phyloP scores from a whole-genome alignment of 2,329 filamentous ascomycete genomes.

The Paecilomyces sp. region DNA sequence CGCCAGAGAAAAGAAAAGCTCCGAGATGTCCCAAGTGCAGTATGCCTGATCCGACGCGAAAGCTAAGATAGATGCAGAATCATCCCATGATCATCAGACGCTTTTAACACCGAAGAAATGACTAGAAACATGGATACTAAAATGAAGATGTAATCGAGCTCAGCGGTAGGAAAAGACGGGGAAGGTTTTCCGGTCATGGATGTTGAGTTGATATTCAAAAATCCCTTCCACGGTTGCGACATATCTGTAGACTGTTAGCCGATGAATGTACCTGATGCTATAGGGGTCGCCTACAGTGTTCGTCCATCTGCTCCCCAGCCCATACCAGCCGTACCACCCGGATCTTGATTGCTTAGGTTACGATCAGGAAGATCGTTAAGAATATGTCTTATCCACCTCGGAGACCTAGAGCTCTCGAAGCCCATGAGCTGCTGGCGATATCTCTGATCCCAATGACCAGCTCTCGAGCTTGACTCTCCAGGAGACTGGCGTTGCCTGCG shows the following conservation, averaged over 20 bases:
- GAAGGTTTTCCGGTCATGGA: conserved; percentile 42
- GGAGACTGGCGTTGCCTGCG: conserved; percentile 30
- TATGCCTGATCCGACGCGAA: background rate
- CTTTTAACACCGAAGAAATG: background rate
- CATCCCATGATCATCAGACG: background rate
- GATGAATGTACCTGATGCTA: background rate
- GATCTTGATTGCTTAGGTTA: conserved; percentile 27
- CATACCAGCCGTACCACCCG: conserved; percentile 39
- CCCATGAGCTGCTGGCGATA: conserved; percentile 26
- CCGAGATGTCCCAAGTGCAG: background rate
- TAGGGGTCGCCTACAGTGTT: conserved; percentile 33
- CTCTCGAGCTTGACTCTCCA: conserved; percentile 25
- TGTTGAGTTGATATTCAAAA: conserved; percentile 40
- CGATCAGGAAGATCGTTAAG: conserved; percentile 29
- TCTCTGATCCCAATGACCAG: conserved; percentile 23
- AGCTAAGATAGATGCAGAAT: background rate
- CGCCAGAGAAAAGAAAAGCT: background rate
- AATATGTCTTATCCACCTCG: conserved; percentile 30
- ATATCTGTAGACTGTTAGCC: conserved; percentile 27
- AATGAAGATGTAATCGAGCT: conserved; percentile 5
- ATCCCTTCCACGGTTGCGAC: conserved; percentile 43
- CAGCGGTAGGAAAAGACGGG: conserved; percentile 37
- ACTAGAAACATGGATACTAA: conserved; percentile 1
- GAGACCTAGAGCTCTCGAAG: conserved; percentile 27
- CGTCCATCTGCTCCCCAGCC: conserved; percentile 42